Evolutionary conservation across 2,329 filamentous ascomycete species (phyloP).

Genomic region (Sarocladium brachiariae): DNA sequence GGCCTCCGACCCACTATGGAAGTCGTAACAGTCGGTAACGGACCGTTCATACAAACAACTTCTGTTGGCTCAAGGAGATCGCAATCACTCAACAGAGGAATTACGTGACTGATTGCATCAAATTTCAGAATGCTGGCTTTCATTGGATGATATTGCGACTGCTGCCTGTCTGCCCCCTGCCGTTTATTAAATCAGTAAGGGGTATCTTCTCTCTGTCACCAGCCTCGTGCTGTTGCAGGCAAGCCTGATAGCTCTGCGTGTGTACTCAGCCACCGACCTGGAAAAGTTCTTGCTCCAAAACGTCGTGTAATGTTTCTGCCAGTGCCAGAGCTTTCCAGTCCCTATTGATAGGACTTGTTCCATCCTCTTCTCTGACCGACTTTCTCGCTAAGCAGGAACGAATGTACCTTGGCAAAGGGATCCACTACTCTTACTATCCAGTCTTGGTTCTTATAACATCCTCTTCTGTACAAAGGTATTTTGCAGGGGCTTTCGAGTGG

Average conservation of each 20-base stretch:
- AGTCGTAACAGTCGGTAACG: background rate
- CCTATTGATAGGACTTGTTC: background rate
- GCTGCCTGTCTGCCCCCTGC: background rate
- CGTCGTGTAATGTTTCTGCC: background rate
- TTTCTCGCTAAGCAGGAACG: background rate
- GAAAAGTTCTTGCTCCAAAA: slow-evolving; percentile 3
- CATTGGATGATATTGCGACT: background rate
- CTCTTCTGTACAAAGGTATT: too few species aligned
- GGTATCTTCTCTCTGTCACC: background rate
- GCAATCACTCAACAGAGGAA: background rate
- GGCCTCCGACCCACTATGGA: slow-evolving; percentile 3
- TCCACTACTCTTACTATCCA: too few species aligned
- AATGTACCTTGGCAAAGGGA: background rate
- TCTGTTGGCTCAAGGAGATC: background rate
- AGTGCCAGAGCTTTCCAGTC: background rate
- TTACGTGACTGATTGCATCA: background rate
- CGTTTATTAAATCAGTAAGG: slow-evolving; percentile 5
- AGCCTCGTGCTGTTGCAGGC: too few species aligned
- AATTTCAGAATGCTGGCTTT: background rate
- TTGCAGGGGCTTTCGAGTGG: too few species aligned
- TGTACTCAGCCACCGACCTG: background rate
- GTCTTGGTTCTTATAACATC: too few species aligned
- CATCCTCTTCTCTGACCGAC: background rate
- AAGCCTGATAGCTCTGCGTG: background rate
- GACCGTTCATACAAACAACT: background rate